Base-by-base conservation (phyloP, 805 yeast species). In the Wickerhamomyces hampshirensis region DNA sequence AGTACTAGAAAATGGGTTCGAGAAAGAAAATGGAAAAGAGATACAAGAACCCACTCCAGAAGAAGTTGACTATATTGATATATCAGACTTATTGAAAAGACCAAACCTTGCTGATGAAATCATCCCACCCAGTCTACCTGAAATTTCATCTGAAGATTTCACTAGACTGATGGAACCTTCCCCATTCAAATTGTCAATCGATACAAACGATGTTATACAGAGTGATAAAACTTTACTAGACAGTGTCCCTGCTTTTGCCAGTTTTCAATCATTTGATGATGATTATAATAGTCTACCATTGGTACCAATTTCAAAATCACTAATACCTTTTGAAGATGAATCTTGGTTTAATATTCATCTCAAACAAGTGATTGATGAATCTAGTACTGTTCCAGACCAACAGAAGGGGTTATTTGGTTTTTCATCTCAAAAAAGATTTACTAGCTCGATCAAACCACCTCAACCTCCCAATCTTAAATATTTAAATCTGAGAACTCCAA, bases 401-500 rank as follows among this genome's bases (percentile, higher is more conserved):
- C 77, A 76, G 43, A 75, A 74, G 50, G 84, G 84, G 2, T 55
- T 79, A 11, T 80, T 80, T 38, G 59, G 59, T 12, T 51, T 53
- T 32, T 47, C 53, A 0, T 47, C 58, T 4, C 73, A 67, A 37
- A 73, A 83, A 52, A 66, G 81, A 33, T 73, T 74, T 41, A 80
- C 75, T 38, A 71, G 69, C 35, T 66, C 89, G 33, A 53, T 53
- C 19, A 78, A 82, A 44, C 97, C 98, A 0, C 98, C 98, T 5
- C 73, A 75, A 34, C 98, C 98, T 0, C 98, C 98, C 4, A 73
- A 84, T 6, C 63, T 85, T 40, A 78, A 81, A 50, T 84, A 86
- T 52, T 64, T 93, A 46, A 89, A 86, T 44, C 73, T 76, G 42
- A 68, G 98, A 44, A 80, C 91, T 2, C 97, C 98, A 4, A 87